Percentiles rank a stretch among this genome's conserved stretches.
These are phyloP conservation scores for Penicillium sp. DNA, from an alignment of 2,329 filamentous ascomycete genomes.

Conservation along the genomic window DNA sequence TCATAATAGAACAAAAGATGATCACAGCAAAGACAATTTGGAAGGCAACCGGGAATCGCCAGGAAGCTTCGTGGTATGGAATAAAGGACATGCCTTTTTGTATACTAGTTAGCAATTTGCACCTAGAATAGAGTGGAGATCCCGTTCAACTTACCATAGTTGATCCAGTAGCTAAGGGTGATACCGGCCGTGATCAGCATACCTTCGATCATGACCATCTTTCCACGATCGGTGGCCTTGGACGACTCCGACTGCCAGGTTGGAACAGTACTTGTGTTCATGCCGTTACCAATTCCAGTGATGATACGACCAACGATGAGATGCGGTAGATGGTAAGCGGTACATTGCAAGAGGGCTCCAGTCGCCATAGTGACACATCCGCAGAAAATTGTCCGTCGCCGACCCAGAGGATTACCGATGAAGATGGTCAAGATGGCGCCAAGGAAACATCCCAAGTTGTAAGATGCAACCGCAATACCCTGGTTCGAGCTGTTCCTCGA, in stretches of 20 bases:
- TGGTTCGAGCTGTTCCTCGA: neutral
- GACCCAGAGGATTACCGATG: constrained; percentile 3
- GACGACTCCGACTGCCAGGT: constrained; percentile 7
- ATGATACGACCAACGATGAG: constrained; percentile 35
- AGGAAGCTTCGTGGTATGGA: constrained; percentile 21
- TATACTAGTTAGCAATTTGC: no score
- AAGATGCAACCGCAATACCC: constrained; percentile 46
- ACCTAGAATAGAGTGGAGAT: no score
- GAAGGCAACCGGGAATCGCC: constrained; percentile 20
- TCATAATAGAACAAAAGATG: constrained; percentile 15
- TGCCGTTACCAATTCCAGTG: constrained; percentile 19
- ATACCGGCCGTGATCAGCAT: constrained; percentile 24
- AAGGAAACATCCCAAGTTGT: constrained; percentile 35
- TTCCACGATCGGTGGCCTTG: neutral
- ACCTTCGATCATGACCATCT: constrained; percentile 11
- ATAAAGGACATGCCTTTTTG: constrained; percentile 20
- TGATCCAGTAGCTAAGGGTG: constrained; percentile 19
- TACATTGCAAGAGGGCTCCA: constrained; percentile 45
- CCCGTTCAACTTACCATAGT: constrained; percentile 7
- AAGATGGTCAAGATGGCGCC: neutral
- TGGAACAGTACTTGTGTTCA: neutral
- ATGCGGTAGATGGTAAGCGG: constrained; percentile 40
- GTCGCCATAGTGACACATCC: constrained; percentile 30
- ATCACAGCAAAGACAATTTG: constrained; percentile 17
- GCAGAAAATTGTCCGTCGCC: neutral